Conservation (phyloP, 371 early-diverging fungal species). For the Zychaea mexicana region DNA sequence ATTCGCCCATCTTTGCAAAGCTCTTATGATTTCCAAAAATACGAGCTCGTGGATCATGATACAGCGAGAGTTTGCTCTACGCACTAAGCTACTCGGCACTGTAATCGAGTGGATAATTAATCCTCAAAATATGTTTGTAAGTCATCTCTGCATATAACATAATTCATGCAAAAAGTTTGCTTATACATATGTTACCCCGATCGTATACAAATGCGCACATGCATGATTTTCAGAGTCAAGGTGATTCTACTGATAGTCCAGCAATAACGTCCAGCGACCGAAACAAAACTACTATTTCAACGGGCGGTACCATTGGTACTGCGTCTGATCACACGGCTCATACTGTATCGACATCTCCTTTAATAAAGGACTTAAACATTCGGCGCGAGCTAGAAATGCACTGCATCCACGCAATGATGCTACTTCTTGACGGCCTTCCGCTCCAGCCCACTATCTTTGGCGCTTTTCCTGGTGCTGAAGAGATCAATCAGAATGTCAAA, state of each 20-base stretch:
- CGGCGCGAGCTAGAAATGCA: slow-evolving; percentile 76
- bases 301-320: background rate
- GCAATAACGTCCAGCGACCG: background rate
- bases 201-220: background rate
- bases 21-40: slow-evolving; percentile 74
- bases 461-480: background rate
- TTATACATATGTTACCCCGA: no score
- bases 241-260: background rate
- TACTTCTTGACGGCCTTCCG: slow-evolving; percentile 76
- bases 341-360: background rate
- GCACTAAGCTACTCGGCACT: slow-evolving; percentile 77
- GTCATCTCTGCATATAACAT: no score
- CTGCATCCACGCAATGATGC: slow-evolving; percentile 79
- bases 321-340: background rate
- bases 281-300: background rate
- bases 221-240: background rate
- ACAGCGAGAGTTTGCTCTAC: slow-evolving; percentile 78
- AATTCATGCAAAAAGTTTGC: no score
- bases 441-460: slow-evolving; percentile 56
- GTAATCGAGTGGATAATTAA: slow-evolving; percentile 87
- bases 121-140: no score
- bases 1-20: slow-evolving; percentile 82
- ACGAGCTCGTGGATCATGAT: slow-evolving; percentile 54
- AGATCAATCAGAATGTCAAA: background rate
- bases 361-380: background rate